Conservation (phyloP, 345 rosid genomes). For the Gossypium ekmanianum region DNA sequence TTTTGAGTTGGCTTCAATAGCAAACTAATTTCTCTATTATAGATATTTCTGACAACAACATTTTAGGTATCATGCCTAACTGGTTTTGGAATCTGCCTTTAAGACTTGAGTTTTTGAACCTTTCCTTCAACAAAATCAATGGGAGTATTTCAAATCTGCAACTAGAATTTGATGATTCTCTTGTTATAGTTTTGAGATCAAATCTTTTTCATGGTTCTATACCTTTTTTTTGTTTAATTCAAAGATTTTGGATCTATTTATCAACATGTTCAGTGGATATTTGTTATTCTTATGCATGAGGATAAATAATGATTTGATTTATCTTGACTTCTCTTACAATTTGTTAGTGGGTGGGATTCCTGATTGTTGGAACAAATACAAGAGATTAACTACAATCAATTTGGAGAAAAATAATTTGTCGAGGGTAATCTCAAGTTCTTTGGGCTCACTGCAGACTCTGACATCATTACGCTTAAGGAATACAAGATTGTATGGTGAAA, state of each 20-base stretch:
- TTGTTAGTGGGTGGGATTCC: no score
- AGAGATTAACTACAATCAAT: neutral
- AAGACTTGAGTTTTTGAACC: neutral
- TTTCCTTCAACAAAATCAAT: constrained; percentile 7
- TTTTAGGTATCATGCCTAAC: neutral
- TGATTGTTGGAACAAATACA: no score
- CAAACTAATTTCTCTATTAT: neutral
- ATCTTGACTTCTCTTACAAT: no score
- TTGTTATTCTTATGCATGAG: no score
- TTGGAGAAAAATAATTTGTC: no score
- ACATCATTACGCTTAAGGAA: no score
- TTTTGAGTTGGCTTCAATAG: constrained; percentile 9
- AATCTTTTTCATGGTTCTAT: constrained; percentile 7
- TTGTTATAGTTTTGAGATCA: constrained; percentile 7
- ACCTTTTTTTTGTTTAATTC: neutral
- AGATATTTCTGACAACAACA: no score
- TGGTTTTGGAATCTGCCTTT: constrained; percentile 18
- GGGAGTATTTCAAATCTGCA: neutral
- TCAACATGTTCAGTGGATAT: no score
- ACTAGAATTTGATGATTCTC: neutral
- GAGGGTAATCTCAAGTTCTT: no score
- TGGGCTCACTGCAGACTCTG: no score
- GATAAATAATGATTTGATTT: no score
- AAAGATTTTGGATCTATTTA: neutral
- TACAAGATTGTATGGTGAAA: no score